Evolutionary conservation across 345 rosid species (phyloP).

Genomic region (Toxicodendron radicans): DNA sequence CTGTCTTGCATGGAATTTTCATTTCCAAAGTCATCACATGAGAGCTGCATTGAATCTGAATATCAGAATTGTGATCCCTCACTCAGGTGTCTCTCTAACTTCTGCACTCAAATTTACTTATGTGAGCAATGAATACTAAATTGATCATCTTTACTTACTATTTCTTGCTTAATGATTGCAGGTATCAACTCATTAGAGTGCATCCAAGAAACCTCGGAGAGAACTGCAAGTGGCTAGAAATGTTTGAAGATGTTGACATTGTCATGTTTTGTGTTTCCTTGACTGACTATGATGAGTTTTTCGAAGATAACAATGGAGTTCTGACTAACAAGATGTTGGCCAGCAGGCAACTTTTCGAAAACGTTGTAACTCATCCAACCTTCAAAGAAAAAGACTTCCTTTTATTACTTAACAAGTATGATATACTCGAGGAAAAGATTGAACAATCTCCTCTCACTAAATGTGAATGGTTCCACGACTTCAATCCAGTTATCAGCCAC

Average conservation of each 20-base stretch:
- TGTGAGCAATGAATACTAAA: background rate
- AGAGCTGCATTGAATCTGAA: slow-evolving; percentile 18
- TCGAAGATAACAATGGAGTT: slow-evolving; percentile 50
- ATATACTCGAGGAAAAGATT: slow-evolving; percentile 73
- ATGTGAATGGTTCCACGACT: slow-evolving; percentile 87
- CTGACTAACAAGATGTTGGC: slow-evolving; percentile 76
- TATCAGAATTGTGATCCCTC: slow-evolving; percentile 43
- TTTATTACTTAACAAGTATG: slow-evolving; percentile 77
- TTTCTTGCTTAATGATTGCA: slow-evolving; percentile 7
- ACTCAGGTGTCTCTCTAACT: slow-evolving; percentile 45
- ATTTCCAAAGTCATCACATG: slow-evolving; percentile 44
- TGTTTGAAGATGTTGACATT: slow-evolving; percentile 80
- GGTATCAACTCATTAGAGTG: slow-evolving; percentile 41
- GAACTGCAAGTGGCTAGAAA: slow-evolving; percentile 75
- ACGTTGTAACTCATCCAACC: slow-evolving; percentile 52
- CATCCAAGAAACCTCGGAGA: slow-evolving; percentile 70
- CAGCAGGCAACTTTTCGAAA: slow-evolving; percentile 65
- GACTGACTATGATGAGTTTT: slow-evolving; percentile 45
- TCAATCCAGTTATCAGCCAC: slow-evolving; percentile 56
- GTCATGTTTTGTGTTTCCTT: no score
- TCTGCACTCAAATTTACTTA: background rate
- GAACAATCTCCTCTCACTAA: slow-evolving; percentile 50
- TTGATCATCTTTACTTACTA: background rate
- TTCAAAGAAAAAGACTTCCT: slow-evolving; percentile 71
- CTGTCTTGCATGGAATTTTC: slow-evolving; percentile 77